phyloP scores from a whole-genome alignment of 2,329 filamentous ascomycete species.

The Elsinoe ampelina region DNA sequence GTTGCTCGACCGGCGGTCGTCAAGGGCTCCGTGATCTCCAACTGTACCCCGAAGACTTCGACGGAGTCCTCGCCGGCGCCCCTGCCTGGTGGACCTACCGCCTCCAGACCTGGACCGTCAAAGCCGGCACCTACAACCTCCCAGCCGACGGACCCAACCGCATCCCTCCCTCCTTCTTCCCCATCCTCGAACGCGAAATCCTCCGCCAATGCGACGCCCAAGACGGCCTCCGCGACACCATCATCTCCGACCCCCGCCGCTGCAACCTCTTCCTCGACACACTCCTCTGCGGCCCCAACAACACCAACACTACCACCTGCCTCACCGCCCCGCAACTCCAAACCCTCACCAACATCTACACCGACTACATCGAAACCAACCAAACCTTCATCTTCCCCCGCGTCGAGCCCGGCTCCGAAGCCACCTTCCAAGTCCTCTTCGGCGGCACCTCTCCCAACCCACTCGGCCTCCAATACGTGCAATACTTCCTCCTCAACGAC shows the following conservation, averaged over 20 bases:
- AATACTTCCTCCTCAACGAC: conserved; percentile 35
- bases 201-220: conserved; percentile 42
- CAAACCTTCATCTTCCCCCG: conserved; percentile 35
- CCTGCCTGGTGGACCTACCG: conserved; percentile 44
- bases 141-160: conserved; percentile 37
- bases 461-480: conserved; percentile 31
- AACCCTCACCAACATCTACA: conserved; percentile 36
- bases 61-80: conserved; percentile 47
- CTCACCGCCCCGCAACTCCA: conserved; percentile 37
- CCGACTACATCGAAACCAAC: conserved; percentile 33
- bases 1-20: conserved; percentile 52
- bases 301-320: conserved; percentile 27
- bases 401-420: conserved; percentile 31
- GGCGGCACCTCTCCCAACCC: conserved; percentile 29
- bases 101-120: conserved; percentile 37
- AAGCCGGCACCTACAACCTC: conserved; percentile 41
- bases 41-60: conserved; percentile 47
- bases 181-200: conserved; percentile 36
- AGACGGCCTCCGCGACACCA: conserved; percentile 43
- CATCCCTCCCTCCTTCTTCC: conserved; percentile 37
- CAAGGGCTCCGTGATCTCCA: conserved; percentile 49
- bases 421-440: conserved; percentile 30
- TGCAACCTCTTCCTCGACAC: conserved; percentile 39
- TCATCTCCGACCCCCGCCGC: conserved; percentile 39
- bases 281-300: conserved; percentile 30